Percentiles rank a stretch among this genome's conserved stretches.
Conservation (phyloP, 345 rosid species). For the Barbarea vulgaris region DNA sequence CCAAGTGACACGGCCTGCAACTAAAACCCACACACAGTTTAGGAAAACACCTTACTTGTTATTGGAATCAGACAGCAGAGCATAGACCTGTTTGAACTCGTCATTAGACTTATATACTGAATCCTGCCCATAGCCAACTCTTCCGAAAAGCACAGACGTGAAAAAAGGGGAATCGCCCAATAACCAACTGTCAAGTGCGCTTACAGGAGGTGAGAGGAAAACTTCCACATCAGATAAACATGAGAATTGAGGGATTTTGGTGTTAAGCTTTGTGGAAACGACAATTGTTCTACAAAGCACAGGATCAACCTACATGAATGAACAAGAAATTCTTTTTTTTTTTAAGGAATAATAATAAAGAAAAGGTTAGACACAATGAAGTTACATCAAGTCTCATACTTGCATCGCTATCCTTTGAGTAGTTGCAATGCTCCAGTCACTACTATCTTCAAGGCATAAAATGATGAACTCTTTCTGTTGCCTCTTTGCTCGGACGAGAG, state of each 20-base stretch:
- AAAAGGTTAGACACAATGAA: constrained; percentile 3
- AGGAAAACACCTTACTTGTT: constrained; percentile 19
- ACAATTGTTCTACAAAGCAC: constrained; percentile 87
- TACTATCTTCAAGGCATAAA: constrained; percentile 93
- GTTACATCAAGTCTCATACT: constrained; percentile 47
- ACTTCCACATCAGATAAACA: constrained; percentile 87
- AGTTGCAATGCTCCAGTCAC: constrained; percentile 96
- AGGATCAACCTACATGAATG: constrained; percentile 75
- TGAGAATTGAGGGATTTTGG: constrained; percentile 93
- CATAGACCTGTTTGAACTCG: constrained; percentile 83
- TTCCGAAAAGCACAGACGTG: constrained; percentile 96
- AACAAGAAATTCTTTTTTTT: constrained; percentile 12
- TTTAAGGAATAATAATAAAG: background rate
- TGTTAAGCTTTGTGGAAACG: constrained; percentile 91
- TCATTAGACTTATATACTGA: constrained; percentile 78
- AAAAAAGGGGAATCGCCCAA: constrained; percentile 88
- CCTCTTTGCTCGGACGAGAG: constrained; percentile 89
- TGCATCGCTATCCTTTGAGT: constrained; percentile 92
- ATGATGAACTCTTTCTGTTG: constrained; percentile 93
- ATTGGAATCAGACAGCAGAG: constrained; percentile 21
- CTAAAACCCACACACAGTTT: constrained; percentile 1
- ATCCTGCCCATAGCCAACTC: constrained; percentile 80
- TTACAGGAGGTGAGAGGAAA: constrained; percentile 86
- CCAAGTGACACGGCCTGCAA: constrained; percentile 67
- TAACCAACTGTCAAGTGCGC: constrained; percentile 84